Evolutionary conservation across 2,329 filamentous ascomycete genomes (phyloP).

Genomic region (Bisporella sp.): DNA sequence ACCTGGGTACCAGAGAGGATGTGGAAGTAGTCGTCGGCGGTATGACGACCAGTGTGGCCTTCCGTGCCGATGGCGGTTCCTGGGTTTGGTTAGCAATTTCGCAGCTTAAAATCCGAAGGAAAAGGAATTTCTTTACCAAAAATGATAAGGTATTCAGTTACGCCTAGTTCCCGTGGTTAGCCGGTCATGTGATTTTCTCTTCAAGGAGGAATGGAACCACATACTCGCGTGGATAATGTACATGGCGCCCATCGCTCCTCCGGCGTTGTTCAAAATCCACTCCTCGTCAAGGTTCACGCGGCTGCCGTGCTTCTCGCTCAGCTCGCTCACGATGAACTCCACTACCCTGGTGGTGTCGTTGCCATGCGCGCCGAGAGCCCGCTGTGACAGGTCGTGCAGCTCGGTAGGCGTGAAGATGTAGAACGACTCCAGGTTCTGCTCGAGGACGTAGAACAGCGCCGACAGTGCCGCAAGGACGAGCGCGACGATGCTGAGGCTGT

Average conservation of each 20-base stretch:
- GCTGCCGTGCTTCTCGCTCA: slow-evolving; percentile 42
- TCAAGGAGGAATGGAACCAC: slow-evolving; percentile 25
- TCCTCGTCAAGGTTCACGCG: slow-evolving; percentile 68
- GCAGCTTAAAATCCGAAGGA: neutral
- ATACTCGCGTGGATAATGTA: slow-evolving; percentile 80
- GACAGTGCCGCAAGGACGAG: slow-evolving; percentile 47
- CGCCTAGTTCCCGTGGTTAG: slow-evolving; percentile 33
- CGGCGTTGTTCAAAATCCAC: slow-evolving; percentile 90
- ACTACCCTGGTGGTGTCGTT: slow-evolving; percentile 69
- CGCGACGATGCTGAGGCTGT: slow-evolving; percentile 39
- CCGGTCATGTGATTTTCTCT: neutral
- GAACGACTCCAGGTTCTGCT: slow-evolving; percentile 47
- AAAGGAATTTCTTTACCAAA: slow-evolving; percentile 45
- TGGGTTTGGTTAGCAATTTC: slow-evolving; percentile 9
- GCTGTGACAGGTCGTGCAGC: slow-evolving; percentile 60
- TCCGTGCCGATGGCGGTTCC: slow-evolving; percentile 76
- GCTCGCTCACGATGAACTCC: slow-evolving; percentile 60
- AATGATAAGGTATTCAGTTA: slow-evolving; percentile 87
- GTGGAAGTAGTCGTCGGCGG: slow-evolving; percentile 91
- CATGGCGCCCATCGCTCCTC: slow-evolving; percentile 88
- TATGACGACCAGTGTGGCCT: slow-evolving; percentile 82
- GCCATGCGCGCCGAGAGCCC: slow-evolving; percentile 61
- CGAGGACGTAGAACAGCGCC: slow-evolving; percentile 46
- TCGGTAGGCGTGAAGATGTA: slow-evolving; percentile 69
- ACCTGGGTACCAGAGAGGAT: slow-evolving; percentile 74